A percentile compares a stretch with the other conserved stretches of the same genome.
Evolutionary conservation across 768 basidiomycete species (phyloP).

Genomic region (Plicaturopsis crispa): DNA sequence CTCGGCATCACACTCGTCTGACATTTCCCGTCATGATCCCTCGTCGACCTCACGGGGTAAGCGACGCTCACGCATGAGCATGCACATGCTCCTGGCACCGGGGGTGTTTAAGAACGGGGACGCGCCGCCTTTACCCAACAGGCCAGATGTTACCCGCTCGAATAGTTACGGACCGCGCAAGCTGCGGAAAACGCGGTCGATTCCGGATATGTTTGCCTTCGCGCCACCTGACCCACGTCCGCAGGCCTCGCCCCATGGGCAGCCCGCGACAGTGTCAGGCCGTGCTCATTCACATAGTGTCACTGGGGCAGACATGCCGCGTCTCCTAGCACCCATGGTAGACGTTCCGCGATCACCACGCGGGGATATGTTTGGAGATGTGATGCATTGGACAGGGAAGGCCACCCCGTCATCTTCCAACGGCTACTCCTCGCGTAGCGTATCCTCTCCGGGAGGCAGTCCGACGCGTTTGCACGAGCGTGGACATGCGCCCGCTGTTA

Average conservation of each 20-base stretch:
- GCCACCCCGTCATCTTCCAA: constrained; percentile 32
- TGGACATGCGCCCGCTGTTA: constrained; percentile 17
- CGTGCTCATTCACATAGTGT: constrained; percentile 76
- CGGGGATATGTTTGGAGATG: constrained; percentile 54
- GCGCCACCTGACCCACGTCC: constrained; percentile 2
- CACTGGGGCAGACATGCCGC: constrained; percentile 58
- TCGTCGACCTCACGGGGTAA: constrained; percentile 31
- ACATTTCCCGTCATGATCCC: constrained; percentile 21
- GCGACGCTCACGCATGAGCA: constrained; percentile 61
- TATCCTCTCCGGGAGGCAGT: constrained; percentile 14
- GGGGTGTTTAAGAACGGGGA: constrained; percentile 39
- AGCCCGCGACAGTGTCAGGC: constrained; percentile 21
- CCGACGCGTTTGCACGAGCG: constrained; percentile 7
- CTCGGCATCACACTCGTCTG: constrained; percentile 28
- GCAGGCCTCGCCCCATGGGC: constrained; percentile 20
- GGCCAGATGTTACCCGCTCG: neutral
- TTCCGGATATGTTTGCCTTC: constrained; percentile 43
- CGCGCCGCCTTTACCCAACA: constrained; percentile 5
- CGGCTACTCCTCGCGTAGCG: constrained; percentile 25
- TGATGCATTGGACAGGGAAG: constrained; percentile 51
- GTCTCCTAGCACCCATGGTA: constrained; percentile 20
- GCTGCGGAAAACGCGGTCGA: constrained; percentile 68
- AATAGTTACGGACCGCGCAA: constrained; percentile 31
- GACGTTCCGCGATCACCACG: constrained; percentile 19
- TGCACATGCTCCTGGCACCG: constrained; percentile 47